phyloP scores from a whole-genome alignment of 1,139 yeast species.

The Suhomyces wounanorum region DNA sequence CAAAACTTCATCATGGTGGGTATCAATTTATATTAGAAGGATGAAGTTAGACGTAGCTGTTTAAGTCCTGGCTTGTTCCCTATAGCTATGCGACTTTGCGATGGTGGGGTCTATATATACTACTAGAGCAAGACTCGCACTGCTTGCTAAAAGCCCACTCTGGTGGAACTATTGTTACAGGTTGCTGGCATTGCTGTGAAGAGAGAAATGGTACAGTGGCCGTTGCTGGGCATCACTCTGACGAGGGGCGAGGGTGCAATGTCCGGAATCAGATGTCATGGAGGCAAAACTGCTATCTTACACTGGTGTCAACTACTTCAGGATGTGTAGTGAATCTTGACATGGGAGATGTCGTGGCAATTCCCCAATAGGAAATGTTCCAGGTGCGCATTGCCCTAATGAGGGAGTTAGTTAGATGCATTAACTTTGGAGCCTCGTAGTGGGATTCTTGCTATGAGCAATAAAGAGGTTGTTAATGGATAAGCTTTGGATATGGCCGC shows the following conservation, averaged over 20 bases:
- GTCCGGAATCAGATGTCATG: neutral
- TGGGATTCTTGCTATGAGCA: neutral
- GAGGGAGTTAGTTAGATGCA: neutral
- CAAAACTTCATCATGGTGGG: slow-evolving; percentile 4
- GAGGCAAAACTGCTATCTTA: neutral
- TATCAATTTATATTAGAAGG: neutral
- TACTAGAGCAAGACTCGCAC: neutral
- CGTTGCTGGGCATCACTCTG: neutral
- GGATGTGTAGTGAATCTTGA: neutral
- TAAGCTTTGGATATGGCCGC: too few relatives aligned
- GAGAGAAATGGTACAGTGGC: neutral
- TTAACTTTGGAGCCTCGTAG: neutral
- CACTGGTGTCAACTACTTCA: neutral
- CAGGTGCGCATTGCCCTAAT: neutral
- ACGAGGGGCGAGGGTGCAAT: neutral
- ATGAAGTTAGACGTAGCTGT: neutral
- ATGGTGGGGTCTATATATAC: slow-evolving; percentile 1
- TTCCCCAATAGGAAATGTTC: neutral
- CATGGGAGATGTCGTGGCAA: neutral
- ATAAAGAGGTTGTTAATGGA: too few relatives aligned
- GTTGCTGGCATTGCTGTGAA: neutral
- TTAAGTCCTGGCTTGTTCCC: neutral
- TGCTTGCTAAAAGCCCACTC: neutral
- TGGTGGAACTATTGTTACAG: neutral
- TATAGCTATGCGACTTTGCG: neutral